Evolutionary conservation across 1,284 basidiomycete genomes (phyloP).

Genomic region (Rhodotorula sp.): DNA sequence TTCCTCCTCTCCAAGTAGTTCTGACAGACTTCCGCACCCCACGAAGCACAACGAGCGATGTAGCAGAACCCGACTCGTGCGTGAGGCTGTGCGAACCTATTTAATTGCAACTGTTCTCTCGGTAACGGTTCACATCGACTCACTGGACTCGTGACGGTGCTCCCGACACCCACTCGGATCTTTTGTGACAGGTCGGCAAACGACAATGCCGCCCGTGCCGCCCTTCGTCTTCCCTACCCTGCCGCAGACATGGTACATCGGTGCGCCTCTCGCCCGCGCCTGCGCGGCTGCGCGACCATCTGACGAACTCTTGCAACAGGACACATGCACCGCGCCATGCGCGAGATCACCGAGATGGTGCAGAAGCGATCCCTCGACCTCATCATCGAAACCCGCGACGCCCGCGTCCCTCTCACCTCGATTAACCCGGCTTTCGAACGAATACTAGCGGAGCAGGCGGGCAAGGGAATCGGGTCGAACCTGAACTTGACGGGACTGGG

Average conservation of each 20-base stretch:
- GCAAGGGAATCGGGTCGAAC: conserved; percentile 3
- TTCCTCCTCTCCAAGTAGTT: not conserved
- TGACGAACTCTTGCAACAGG: conserved; percentile 59
- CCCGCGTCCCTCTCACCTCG: conserved; percentile 86
- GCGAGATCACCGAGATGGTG: conserved; percentile 71
- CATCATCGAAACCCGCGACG: conserved; percentile 90
- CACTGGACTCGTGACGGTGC: not conserved
- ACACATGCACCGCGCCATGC: conserved; percentile 88
- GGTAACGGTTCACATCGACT: too few relatives aligned
- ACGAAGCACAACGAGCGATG: not conserved
- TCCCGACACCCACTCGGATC: not conserved
- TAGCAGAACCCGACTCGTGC: not conserved
- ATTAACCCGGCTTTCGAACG: conserved; percentile 88
- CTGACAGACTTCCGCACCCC: not conserved
- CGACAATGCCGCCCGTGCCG: conserved; percentile 10
- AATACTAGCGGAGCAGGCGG: conserved; percentile 43
- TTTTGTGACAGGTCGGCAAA: not conserved
- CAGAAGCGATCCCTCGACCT: conserved; percentile 69
- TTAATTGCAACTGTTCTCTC: not conserved
- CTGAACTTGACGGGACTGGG: conserved; percentile 4
- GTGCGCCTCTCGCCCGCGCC: conserved; percentile 8
- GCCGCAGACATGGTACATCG: conserved; percentile 39
- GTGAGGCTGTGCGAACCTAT: not conserved
- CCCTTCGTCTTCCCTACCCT: conserved; percentile 39
- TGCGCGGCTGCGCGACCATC: too few relatives aligned